These are phyloP conservation scores for Colletotrichum tamarilloi DNA, from an alignment of 2,329 filamentous ascomycete genomes.

Conservation along the genomic window DNA sequence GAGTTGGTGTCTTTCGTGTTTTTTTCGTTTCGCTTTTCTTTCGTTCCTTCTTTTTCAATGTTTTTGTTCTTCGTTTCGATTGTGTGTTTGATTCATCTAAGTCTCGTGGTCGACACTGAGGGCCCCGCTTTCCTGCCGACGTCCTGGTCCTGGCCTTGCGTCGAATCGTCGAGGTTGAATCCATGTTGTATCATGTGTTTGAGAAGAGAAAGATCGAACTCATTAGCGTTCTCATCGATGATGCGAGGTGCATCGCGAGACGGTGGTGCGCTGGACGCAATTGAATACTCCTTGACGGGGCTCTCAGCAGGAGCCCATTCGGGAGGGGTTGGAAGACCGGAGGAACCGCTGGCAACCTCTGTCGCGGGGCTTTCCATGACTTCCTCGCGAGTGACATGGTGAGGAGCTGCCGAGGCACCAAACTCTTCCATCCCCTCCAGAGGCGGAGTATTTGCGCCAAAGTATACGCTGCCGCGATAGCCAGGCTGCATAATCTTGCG, in stretches of 20 bases:
- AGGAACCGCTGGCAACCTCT: slow-evolving; percentile 49
- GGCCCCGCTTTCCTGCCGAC: slow-evolving; percentile 17
- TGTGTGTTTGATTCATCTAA: not conserved
- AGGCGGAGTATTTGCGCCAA: slow-evolving; percentile 31
- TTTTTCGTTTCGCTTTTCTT: slow-evolving; percentile 9
- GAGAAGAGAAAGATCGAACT: slow-evolving; percentile 25
- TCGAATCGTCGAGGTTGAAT: slow-evolving; percentile 26
- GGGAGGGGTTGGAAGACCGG: slow-evolving; percentile 49
- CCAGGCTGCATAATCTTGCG: slow-evolving; percentile 27
- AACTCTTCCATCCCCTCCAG: slow-evolving; percentile 23
- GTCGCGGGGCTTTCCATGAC: slow-evolving; percentile 48
- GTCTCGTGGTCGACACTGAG: slow-evolving; percentile 27
- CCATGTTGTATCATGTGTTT: slow-evolving; percentile 29
- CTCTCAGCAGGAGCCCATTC: slow-evolving; percentile 41
- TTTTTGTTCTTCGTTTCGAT: not conserved
- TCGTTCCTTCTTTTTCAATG: slow-evolving; percentile 1
- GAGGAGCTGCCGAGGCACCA: slow-evolving; percentile 31
- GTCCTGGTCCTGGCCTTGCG: slow-evolving; percentile 12
- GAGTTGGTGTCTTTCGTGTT: not conserved
- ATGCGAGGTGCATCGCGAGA: slow-evolving; percentile 19
- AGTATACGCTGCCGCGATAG: slow-evolving; percentile 32
- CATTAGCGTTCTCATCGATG: slow-evolving; percentile 13
- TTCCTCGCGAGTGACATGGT: slow-evolving; percentile 48
- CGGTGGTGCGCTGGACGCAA: slow-evolving; percentile 11
- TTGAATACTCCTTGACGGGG: slow-evolving; percentile 20